Evolutionary conservation across 805 yeast species (phyloP), one percentile per base, ranked within the genome.

Genomic region (Cyberlindnera meyerae): DNA sequence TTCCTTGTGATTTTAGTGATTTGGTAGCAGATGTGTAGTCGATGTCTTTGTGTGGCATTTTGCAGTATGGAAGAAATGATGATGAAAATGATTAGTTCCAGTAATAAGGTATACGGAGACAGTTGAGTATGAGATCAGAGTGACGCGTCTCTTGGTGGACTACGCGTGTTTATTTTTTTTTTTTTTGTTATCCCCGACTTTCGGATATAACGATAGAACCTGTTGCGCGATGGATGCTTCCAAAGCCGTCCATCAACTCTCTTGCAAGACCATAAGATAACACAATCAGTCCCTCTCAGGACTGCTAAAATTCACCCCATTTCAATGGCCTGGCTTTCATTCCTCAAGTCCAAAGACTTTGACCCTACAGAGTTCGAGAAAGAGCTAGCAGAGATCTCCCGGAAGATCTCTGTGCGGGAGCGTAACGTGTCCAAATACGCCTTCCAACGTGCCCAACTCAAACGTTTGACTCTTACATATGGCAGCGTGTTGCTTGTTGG

Each of bases 291-390:
- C n/a, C n/a, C n/a, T n/a, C n/a, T n/a, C n/a, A n/a, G n/a, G n/a
- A n/a, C n/a, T n/a, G n/a, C n/a, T n/a, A n/a, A n/a, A n/a, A n/a
- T n/a, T n/a, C n/a, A n/a, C n/a, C 36, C 15, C 18, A 11, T 13
- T 21, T 9, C 18, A 29, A 52, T 52, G 57, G 44, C 36, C 7
- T 46, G 52, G 53, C 28, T 52, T 16, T 46, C 57, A 9, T 49
- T 52, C 25, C 40, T 44, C 14, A 48, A 47, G 30, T 53, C 63
- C 1, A 60, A 53, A 29, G 48, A 49, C 36, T 65, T 71, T 44
- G 67, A 70, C 39, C 69, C 75, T 5, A 62, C 63, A 18, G 43
- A 48, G 27, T 71, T 64, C 47, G 78, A 73, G 40, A 61, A 57
- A 40, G 66, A 68, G 22, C 53, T 73, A 27, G 62, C 67, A 15